phyloP scores from a whole-genome alignment of 78 protist species.

The slime mould (Dictyostelium discoideum) region dicty_2.7 NC_007091.3:3728501-3729000 shows the following conservation, averaged over 20 bases:
- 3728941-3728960: not conserved
- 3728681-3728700: too few relatives aligned
- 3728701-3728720: too few relatives aligned
- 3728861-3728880: not conserved
- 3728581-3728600: not conserved
- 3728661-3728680: not conserved
- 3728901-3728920: not conserved
- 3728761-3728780: too few relatives aligned
- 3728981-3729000: not conserved
- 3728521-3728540: not conserved
- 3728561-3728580: not conserved
- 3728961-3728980: not conserved
- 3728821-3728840: not conserved
- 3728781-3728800: not conserved
- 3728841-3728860: not conserved
- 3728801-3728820: constrained; percentile 21
- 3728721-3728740: too few relatives aligned
- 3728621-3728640: not conserved
- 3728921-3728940: not conserved
- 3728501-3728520: not conserved
- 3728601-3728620: not conserved
- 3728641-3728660: not conserved
- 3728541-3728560: not conserved
- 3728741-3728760: too few relatives aligned
- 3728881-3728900: not conserved